Conservation (phyloP, 2,329 filamentous ascomycete genomes). For the Gaeumannomyces tritici region DNA sequence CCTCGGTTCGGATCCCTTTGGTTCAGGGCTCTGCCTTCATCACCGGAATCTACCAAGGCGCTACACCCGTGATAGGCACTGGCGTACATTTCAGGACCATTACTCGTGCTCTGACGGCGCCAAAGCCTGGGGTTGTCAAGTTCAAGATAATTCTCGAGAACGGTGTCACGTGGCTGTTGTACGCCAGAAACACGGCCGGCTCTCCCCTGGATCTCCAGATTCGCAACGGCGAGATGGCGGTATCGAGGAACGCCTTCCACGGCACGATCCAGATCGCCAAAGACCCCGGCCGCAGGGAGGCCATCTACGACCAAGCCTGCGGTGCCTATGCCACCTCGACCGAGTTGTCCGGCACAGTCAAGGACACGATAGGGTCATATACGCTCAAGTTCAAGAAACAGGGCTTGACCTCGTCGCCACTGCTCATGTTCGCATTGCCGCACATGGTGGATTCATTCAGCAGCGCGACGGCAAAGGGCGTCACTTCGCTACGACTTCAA, state of each 20-base stretch:
- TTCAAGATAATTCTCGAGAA: constrained; percentile 68
- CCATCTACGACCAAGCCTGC: constrained; percentile 62
- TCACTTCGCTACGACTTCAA: constrained; percentile 51
- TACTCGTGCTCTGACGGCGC: constrained; percentile 42
- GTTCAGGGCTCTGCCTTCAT: constrained; percentile 87
- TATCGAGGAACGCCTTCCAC: constrained; percentile 57
- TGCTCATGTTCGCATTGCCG: constrained; percentile 81
- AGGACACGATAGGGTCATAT: constrained; percentile 58
- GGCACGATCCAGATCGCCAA: constrained; percentile 81
- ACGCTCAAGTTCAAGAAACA: constrained; percentile 62
- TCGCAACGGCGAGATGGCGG: constrained; percentile 55
- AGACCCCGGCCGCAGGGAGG: constrained; percentile 55
- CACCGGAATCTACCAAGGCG: constrained; percentile 64
- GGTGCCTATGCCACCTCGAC: constrained; percentile 65
- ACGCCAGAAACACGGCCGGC: constrained; percentile 53
- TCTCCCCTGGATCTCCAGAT: constrained; percentile 58
- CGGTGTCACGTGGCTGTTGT: constrained; percentile 68
- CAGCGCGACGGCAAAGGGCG: constrained; percentile 35
- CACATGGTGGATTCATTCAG: constrained; percentile 78
- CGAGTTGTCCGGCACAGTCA: constrained; percentile 52
- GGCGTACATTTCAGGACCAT: constrained; percentile 66
- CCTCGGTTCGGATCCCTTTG: constrained; percentile 66
- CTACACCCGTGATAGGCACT: constrained; percentile 64
- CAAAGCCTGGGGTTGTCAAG: constrained; percentile 60
- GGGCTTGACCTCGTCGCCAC: constrained; percentile 47